phyloP scores from a whole-genome alignment of 202 grass and related monocot genomes.

The Eragrostis tef region DNA sequence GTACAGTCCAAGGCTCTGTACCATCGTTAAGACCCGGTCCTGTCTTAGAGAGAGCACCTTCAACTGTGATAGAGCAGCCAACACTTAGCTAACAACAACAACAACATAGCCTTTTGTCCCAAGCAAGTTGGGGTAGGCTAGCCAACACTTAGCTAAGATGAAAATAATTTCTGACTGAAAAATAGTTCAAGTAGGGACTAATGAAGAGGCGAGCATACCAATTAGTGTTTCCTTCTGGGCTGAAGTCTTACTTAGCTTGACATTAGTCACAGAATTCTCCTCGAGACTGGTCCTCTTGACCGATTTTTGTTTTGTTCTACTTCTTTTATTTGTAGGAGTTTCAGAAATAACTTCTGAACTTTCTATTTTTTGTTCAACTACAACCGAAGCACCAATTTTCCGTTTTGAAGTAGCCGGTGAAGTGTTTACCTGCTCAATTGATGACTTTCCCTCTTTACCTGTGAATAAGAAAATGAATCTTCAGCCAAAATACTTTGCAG shows the following conservation, averaged over 20 bases:
- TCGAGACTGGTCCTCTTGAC: slow-evolving; percentile 39
- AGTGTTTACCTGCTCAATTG: slow-evolving; percentile 27
- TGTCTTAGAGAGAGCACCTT: slow-evolving; percentile 34
- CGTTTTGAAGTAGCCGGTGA: slow-evolving; percentile 60
- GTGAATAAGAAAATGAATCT: slow-evolving; percentile 29
- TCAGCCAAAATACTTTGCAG: slow-evolving; percentile 1
- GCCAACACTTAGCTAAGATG: slow-evolving; percentile 39
- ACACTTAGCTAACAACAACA: slow-evolving; percentile 45
- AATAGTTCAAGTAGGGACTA: slow-evolving; percentile 25
- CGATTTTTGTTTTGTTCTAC: slow-evolving; percentile 62
- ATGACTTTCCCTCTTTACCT: slow-evolving; percentile 49
- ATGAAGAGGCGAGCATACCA: slow-evolving; percentile 55
- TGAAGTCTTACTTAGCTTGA: slow-evolving; percentile 57
- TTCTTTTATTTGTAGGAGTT: slow-evolving; percentile 68
- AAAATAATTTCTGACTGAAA: slow-evolving; percentile 27
- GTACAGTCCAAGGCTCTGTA: slow-evolving; percentile 80
- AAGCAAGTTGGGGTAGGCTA: no score
- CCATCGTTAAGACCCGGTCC: slow-evolving; percentile 18
- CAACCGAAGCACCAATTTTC: slow-evolving; percentile 57
- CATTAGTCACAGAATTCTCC: slow-evolving; percentile 45
- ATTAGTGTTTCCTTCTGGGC: slow-evolving; percentile 48
- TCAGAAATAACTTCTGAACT: slow-evolving; percentile 52
- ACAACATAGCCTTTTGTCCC: no score
- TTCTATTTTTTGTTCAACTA: slow-evolving; percentile 61
- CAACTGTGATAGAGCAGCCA: slow-evolving; percentile 35